Evolutionary conservation across 768 basidiomycete genomes (phyloP), one percentile per base, ranked within the genome.

Genomic region (Podaxis pistillaris): DNA sequence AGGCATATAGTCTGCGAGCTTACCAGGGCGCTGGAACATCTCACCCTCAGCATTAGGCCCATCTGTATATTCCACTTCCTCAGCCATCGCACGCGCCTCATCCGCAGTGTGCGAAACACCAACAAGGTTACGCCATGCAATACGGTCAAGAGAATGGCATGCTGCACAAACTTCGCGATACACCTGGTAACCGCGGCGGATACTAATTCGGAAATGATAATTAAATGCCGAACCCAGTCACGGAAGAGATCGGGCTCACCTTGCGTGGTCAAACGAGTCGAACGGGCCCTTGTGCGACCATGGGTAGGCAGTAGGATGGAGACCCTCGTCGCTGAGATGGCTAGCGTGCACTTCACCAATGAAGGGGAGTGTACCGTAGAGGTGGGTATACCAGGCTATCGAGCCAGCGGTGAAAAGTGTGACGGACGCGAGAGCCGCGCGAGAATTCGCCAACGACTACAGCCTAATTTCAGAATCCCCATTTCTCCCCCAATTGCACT

Each of bases 101-200:
- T 94, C 91, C 47, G 82, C 96, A 68, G 91, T 93, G 79, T 99
- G 97, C 30, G 95, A 97, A 60, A 98, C 94, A 71, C 95, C 97
- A 67, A 99, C 97, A 63, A 99, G 82, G 81, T 98, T 99, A 74
- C 97, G 93, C 97, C 97, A 99, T 63, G 97, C 97, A 72, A 99
- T 96, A 69, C 97, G 94, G 81, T 99, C 94, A 60, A 99, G 88
- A 37, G 97, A 99, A 76, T 99, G 97, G 77, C 97, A 99, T 11
- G 97, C 94, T 15, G 97, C 93, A 74, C 97, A 99, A 61, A 99
- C 97, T 79, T 99, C 96, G 66, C 95, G 93, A 83, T 99, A 99
- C 61, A 99, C 97, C 76, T 91, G 88, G 81, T 93, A 96, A 44
- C 94, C 96, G 72, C 96, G 85, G 70, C 96, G 94, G 72, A 98